Conservation (phyloP, 2,329 filamentous ascomycete species). For the Tetracladium maxilliforme region DNA sequence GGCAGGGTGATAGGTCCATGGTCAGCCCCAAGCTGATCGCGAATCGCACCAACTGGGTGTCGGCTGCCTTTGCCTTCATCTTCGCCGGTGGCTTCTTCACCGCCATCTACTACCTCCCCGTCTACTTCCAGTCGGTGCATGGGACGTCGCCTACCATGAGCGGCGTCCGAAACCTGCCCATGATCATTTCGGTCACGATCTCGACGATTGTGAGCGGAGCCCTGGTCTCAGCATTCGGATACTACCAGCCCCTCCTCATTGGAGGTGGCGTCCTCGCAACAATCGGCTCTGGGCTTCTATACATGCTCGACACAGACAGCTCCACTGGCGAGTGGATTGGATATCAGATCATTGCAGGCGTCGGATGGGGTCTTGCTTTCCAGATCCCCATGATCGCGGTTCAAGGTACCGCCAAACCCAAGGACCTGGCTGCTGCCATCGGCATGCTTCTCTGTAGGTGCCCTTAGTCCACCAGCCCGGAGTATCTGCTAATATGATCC, state of each 20-base stretch:
- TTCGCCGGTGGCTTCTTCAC: constrained; percentile 28
- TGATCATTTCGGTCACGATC: constrained; percentile 26
- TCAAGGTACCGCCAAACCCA: constrained; percentile 18
- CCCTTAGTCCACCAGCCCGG: background rate
- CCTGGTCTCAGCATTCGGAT: constrained; percentile 21
- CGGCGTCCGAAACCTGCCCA: constrained; percentile 24
- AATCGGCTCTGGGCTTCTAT: constrained; percentile 25
- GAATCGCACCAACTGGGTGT: constrained; percentile 25
- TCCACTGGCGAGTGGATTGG: constrained; percentile 31
- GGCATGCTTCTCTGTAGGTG: constrained; percentile 4
- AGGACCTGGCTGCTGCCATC: constrained; percentile 3
- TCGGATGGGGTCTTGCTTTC: constrained; percentile 27
- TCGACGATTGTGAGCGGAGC: constrained; percentile 22
- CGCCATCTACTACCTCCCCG: constrained; percentile 29
- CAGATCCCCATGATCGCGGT: constrained; percentile 36
- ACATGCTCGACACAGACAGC: constrained; percentile 21
- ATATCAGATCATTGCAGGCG: constrained; percentile 32
- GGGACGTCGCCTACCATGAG: constrained; percentile 18
- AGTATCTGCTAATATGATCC: constrained; percentile 1
- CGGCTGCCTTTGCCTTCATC: constrained; percentile 23
- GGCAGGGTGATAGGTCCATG: constrained; percentile 31
- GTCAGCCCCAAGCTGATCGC: constrained; percentile 27
- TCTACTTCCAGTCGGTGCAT: constrained; percentile 35
- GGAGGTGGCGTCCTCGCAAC: constrained; percentile 26
- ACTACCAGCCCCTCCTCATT: constrained; percentile 28